Conservation (phyloP, 1,284 basidiomycete species). For the Boletus smithii region DNA sequence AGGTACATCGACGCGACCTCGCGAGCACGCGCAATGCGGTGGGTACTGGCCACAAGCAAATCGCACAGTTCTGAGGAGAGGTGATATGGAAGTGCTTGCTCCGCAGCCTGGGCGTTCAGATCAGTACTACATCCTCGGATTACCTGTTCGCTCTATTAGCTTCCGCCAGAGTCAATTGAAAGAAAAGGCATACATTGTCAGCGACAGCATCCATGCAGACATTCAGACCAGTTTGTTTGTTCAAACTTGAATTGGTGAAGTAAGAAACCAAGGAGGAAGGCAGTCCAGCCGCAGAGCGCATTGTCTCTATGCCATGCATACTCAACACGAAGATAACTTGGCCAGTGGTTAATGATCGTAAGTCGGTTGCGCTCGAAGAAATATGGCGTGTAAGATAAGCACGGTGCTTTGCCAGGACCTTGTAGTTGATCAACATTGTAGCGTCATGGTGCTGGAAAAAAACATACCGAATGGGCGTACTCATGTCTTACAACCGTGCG, state of each 20-base stretch:
- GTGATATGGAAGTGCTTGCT: slow-evolving; percentile 74
- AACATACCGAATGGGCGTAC: slow-evolving; percentile 68
- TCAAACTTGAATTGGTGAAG: slow-evolving; percentile 87
- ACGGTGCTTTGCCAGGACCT: slow-evolving; percentile 75
- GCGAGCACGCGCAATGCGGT: slow-evolving; percentile 79
- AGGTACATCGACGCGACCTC: slow-evolving; percentile 82
- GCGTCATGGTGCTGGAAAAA: not conserved
- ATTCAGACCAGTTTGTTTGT: slow-evolving; percentile 63
- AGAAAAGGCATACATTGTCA: slow-evolving; percentile 61
- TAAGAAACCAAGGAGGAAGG: slow-evolving; percentile 86
- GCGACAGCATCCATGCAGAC: slow-evolving; percentile 84
- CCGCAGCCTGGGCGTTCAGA: slow-evolving; percentile 69
- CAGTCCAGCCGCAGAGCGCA: slow-evolving; percentile 77
- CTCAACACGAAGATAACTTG: slow-evolving; percentile 87
- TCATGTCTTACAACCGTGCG: slow-evolving; percentile 91
- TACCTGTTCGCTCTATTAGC: slow-evolving; percentile 44
- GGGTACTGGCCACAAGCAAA: slow-evolving; percentile 79
- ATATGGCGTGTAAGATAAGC: slow-evolving; percentile 62
- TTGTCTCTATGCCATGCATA: slow-evolving; percentile 87
- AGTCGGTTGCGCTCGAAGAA: slow-evolving; percentile 67
- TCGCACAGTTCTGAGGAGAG: slow-evolving; percentile 75
- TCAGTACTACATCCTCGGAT: slow-evolving; percentile 71
- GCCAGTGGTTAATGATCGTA: slow-evolving; percentile 74
- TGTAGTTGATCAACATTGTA: slow-evolving; percentile 6
- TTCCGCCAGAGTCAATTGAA: not conserved